phyloP scores from a whole-genome alignment of 78 protist species.

The slime mould (Dictyostelium discoideum) region dicty_2.7 NC_007090.3:3627501-3628000 shows the following conservation, averaged over 20 bases:
- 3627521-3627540: slow-evolving; percentile 84
- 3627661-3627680: background rate
- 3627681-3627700: background rate
- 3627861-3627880: slow-evolving; percentile 76
- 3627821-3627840: slow-evolving; percentile 84
- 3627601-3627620: slow-evolving; percentile 83
- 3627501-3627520: slow-evolving; percentile 82
- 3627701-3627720: slow-evolving; percentile 76
- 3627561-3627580: slow-evolving; percentile 84
- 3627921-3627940: slow-evolving; percentile 81
- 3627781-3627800: slow-evolving; percentile 61
- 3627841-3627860: slow-evolving; percentile 74
- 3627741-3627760: slow-evolving; percentile 88
- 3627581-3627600: slow-evolving; percentile 89
- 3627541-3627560: background rate
- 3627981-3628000: slow-evolving; percentile 77
- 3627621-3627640: slow-evolving; percentile 78
- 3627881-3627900: slow-evolving; percentile 92
- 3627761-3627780: slow-evolving; percentile 80
- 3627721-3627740: slow-evolving; percentile 73
- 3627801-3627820: slow-evolving; percentile 71
- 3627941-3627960: slow-evolving; percentile 93
- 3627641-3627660: too few relatives aligned
- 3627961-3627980: slow-evolving; percentile 81
- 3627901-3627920: slow-evolving; percentile 81